phyloP scores from a whole-genome alignment of 768 basidiomycete genomes.

The Lactarius pseudohatsudake region DNA sequence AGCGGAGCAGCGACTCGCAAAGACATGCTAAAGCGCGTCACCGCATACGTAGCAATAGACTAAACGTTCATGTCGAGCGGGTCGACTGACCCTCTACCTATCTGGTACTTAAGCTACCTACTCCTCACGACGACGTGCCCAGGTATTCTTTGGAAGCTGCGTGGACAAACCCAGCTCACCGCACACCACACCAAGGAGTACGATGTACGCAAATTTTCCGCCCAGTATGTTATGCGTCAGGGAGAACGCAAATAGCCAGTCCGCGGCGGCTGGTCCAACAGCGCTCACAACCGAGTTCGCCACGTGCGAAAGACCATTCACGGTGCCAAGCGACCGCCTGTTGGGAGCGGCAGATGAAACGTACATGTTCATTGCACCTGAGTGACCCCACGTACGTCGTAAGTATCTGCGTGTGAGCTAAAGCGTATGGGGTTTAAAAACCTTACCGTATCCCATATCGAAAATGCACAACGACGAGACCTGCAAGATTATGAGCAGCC shows the following conservation, averaged over 20 bases:
- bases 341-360: too few species aligned
- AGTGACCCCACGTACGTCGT: neutral
- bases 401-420: neutral
- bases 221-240: neutral
- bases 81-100: neutral
- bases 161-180: neutral
- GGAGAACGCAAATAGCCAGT: neutral
- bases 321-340: too few species aligned
- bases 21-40: too few species aligned
- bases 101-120: neutral
- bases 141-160: neutral
- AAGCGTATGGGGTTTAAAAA: neutral
- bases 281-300: too few species aligned
- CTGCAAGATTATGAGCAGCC: neutral
- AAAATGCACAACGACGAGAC: neutral
- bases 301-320: too few species aligned
- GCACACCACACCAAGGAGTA: neutral
- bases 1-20: too few species aligned
- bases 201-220: neutral
- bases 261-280: neutral
- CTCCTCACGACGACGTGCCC: neutral
- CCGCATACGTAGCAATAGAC: too few species aligned
- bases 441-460: conserved; percentile 23
- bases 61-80: too few species aligned
- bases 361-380: too few species aligned